Conservation (phyloP, 163 green algal genomes). For the Chlamydomonas reinhardtii region DNA sequence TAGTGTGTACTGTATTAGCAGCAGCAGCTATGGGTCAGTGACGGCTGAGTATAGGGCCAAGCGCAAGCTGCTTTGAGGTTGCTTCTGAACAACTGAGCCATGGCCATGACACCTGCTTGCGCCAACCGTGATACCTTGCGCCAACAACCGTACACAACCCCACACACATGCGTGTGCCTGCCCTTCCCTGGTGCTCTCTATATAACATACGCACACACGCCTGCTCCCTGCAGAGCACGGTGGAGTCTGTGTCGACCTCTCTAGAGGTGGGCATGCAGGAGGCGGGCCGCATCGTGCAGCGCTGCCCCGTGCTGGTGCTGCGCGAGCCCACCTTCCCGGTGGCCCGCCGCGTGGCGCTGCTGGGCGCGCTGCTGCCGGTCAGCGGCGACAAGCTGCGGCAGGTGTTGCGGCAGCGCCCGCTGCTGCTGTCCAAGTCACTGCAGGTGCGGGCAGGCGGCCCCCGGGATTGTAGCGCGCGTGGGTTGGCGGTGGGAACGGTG, state of each 20-base stretch:
- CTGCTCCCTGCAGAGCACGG: background rate
- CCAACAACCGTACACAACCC: too few species aligned
- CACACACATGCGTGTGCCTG: too few species aligned
- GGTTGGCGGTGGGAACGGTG: too few species aligned
- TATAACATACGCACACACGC: too few species aligned
- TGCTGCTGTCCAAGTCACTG: conserved; percentile 37
- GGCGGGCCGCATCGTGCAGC: conserved; percentile 29
- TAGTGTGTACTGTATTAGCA: too few species aligned
- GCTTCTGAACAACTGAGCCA: too few species aligned
- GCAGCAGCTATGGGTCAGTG: too few species aligned
- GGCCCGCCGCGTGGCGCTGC: conserved; percentile 29
- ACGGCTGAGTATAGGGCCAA: too few species aligned
- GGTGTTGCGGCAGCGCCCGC: conserved; percentile 38
- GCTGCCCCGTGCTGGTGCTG: conserved; percentile 21
- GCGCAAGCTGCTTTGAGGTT: too few species aligned
- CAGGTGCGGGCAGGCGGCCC: background rate
- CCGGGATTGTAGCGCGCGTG: background rate
- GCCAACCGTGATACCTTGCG: too few species aligned
- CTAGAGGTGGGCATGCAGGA: conserved; percentile 42
- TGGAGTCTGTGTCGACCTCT: conserved; percentile 26
- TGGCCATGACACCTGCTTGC: too few species aligned
- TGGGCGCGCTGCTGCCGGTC: conserved; percentile 42
- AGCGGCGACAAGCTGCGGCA: conserved; percentile 38
- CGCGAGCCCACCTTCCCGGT: conserved; percentile 21
- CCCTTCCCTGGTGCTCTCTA: too few species aligned